Evolutionary conservation across 177 flowering plant genomes (phyloP), one percentile per base, ranked within the genome.

Genomic region (Vitis hybrid): DNA sequence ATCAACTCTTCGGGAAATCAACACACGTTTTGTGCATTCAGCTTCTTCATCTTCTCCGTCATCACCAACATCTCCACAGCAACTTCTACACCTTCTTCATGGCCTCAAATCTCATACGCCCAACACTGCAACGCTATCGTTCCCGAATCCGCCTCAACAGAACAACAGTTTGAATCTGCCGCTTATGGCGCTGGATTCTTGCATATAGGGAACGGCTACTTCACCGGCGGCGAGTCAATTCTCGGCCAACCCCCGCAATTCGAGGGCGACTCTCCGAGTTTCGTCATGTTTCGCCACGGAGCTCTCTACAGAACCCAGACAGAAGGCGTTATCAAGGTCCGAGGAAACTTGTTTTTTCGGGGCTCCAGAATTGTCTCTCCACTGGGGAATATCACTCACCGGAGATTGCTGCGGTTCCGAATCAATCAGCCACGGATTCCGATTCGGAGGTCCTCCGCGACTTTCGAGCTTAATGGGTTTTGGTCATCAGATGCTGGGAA

Each of bases 401-500:
- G 72, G 3, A 9, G 48, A 48, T 60, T 45, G 26, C 69, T 59
- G 4, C 5, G 55, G 12, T 49, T 78, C 8, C 48, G 52, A 15
- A 52, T 78, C 22, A 51, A 76, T 12, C 76, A 74, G 6, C 80
- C 76, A 33, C 61, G 56, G 29, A 11, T 60, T 59, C 78, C 58
- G 20, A 20, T 51, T 49, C 20, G 64, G 67, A 20, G 68, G 14
- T 53, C 68, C 1, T n/a, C 58, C 3, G n/a, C 69, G 63, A 62
- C 39, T 10, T 87, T 89, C 64, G 6, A 18, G 14, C 60, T 92
- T 3, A 8, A 64, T 62, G 98, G 98, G 33, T 91, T 79, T 69
- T 93, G 93, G 91, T 80, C 87, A 2, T 78, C 76, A 9, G 19
- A 72, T 10, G 70, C 84, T 22, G 86, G 91, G 76, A 80, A 73